Base-by-base conservation (phyloP, 2,329 filamentous ascomycete species). In the Fusarium subglutinans region DNA sequence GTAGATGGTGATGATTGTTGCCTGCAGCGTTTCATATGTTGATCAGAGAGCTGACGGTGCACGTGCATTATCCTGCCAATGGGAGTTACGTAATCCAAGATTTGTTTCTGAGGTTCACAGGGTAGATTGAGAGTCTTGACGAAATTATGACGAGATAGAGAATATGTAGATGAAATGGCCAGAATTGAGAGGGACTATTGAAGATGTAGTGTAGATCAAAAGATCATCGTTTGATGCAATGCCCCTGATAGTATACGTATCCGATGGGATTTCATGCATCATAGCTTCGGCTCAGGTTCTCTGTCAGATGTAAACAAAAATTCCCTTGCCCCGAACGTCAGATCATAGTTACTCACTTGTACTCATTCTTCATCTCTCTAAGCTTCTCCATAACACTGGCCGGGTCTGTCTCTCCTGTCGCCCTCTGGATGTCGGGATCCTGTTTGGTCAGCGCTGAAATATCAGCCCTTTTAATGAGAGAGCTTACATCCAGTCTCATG, bases 271-370 rank as follows among this genome's bases (percentile, higher is more conserved):
- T 3, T 13, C 51, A 8, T 15, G 4, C 18, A 13, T 45, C 13
- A 56, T 3, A 56, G 22, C 8, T 56, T 56, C 5, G 54, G 22
- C n/a, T 56, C 54, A 12, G 38, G 54, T 17, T 56, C 54, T 43
- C 54, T 56, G 22, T 3, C 8, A 33, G 6, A 7, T 5, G 17
- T 56, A 14, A 56, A 28, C 15, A 38, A 55, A 30, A 28, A 6
- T 30, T 3, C 8, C 7, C 1, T 14, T 2, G 7, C 17, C 6
- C 4, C 13, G 4, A 37, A 13, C 7, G 8, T 17, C 10, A n/a
- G 20, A 28, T 30, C 8, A 1, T 3, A 6, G 6, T 8, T 33
- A 20, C 26, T 56, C 22, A 56, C 54, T 20, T 56, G 22, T 44
- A 56, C 4, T 56, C 38, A n/a, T 56, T 56, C n/a, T 56, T 56